These are phyloP conservation scores for Neoascochyta sp. DNA, from an alignment of 2,329 filamentous ascomycete species.

Conservation along the genomic window DNA sequence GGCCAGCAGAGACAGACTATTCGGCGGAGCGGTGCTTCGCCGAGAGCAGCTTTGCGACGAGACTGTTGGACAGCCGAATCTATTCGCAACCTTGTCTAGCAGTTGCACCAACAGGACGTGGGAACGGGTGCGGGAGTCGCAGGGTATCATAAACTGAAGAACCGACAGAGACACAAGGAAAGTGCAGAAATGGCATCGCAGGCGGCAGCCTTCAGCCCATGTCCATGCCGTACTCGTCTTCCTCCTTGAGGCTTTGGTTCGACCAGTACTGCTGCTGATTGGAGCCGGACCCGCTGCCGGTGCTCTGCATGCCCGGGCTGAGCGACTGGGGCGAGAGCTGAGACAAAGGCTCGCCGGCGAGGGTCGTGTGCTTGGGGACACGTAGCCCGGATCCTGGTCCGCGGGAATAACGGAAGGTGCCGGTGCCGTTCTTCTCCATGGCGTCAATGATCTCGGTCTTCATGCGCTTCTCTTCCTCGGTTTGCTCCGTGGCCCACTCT, in stretches of 20 bases:
- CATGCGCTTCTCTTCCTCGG: constrained; percentile 94
- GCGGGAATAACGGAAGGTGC: constrained; percentile 79
- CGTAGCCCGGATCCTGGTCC: constrained; percentile 78
- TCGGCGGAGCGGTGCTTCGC: not conserved
- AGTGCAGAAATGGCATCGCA: constrained; percentile 7
- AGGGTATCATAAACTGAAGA: constrained; percentile 35
- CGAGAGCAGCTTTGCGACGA: too few relatives aligned
- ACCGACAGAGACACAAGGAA: constrained; percentile 15
- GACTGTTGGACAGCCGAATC: constrained; percentile 1
- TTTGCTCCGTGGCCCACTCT: constrained; percentile 46
- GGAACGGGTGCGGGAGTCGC: constrained; percentile 33
- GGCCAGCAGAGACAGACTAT: constrained; percentile 36
- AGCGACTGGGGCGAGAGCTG: constrained; percentile 57
- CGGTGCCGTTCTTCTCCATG: constrained; percentile 72
- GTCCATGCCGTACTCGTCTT: constrained; percentile 88
- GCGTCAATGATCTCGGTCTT: constrained; percentile 86
- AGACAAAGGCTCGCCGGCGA: constrained; percentile 70
- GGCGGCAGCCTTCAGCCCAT: constrained; percentile 27
- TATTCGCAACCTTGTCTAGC: constrained; percentile 11
- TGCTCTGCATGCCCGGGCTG: constrained; percentile 57
- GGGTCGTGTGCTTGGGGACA: constrained; percentile 89
- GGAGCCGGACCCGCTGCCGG: constrained; percentile 57
- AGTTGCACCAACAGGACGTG: constrained; percentile 29
- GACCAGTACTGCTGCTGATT: constrained; percentile 54
- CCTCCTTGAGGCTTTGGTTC: constrained; percentile 74